phyloP scores from a whole-genome alignment of 2,329 filamentous ascomycete species.

The Juglanconis sp. region DNA sequence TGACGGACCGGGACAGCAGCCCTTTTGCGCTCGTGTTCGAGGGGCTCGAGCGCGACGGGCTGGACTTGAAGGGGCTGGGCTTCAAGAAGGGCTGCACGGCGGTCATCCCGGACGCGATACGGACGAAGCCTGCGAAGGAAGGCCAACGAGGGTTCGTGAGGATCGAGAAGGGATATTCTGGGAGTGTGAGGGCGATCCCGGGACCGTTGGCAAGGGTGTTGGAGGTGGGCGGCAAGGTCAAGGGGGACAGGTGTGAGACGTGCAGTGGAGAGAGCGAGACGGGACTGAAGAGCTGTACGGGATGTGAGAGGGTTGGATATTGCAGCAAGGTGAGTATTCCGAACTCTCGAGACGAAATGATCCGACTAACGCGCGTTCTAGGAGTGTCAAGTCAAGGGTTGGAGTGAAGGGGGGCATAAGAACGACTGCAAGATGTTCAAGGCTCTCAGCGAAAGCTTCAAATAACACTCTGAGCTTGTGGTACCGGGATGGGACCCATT shows the following conservation, averaged over 20 bases:
- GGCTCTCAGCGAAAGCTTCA: constrained; percentile 35
- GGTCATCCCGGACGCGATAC: constrained; percentile 33
- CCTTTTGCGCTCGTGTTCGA: constrained; percentile 47
- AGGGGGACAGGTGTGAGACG: constrained; percentile 23
- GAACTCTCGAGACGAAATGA: neutral
- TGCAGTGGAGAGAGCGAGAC: constrained; percentile 27
- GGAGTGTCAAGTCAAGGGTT: constrained; percentile 42
- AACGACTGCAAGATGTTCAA: constrained; percentile 42
- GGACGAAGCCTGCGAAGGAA: constrained; percentile 32
- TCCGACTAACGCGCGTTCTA: constrained; percentile 20
- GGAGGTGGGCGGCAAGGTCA: constrained; percentile 24
- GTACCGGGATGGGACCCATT: too few species aligned
- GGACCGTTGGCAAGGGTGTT: constrained; percentile 28
- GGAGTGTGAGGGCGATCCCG: constrained; percentile 33
- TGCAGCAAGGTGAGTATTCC: constrained; percentile 41
- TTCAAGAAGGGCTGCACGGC: constrained; percentile 38
- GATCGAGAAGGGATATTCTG: constrained; percentile 30
- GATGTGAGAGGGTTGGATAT: constrained; percentile 42
- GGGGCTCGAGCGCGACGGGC: constrained; percentile 32
- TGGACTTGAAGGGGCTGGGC: constrained; percentile 29
- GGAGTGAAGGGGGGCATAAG: constrained; percentile 41
- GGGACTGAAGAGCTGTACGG: constrained; percentile 38
- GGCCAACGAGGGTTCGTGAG: constrained; percentile 38
- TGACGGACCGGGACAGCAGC: constrained; percentile 34
- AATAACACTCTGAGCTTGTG: neutral